Conservation (phyloP, 148 eudicot species). For the Bassia scoparia region DNA sequence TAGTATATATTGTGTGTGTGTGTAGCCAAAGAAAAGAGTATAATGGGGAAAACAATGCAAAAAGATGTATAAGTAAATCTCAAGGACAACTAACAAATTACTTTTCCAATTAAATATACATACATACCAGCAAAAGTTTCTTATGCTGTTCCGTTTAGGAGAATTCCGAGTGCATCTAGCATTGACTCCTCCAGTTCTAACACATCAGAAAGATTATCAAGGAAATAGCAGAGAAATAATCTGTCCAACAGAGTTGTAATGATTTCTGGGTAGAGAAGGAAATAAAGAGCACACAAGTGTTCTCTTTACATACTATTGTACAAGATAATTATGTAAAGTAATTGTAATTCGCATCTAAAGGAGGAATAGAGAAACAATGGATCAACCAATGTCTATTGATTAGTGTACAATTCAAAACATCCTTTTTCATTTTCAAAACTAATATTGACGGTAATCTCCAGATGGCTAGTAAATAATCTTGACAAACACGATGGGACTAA, state of each 20-base stretch:
- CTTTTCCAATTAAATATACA: neutral
- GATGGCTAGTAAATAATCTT: neutral
- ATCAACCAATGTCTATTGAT: neutral
- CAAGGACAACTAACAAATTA: neutral
- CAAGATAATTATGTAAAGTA: neutral
- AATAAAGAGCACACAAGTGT: neutral
- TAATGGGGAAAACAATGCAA: neutral
- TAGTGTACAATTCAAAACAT: neutral
- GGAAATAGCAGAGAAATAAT: constrained; percentile 14
- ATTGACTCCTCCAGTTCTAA: constrained; percentile 94
- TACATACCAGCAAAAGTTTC: constrained; percentile 83
- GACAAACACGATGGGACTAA: neutral
- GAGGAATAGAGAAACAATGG: neutral
- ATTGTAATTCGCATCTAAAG: neutral
- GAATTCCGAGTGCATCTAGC: constrained; percentile 94
- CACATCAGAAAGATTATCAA: constrained; percentile 20
- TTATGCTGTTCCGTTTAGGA: constrained; percentile 93
- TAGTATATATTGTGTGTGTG: no score
- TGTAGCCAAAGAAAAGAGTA: neutral
- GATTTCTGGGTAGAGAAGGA: neutral
- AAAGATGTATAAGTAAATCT: neutral
- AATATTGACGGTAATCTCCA: neutral
- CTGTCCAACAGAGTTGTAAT: neutral
- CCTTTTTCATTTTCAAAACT: neutral
- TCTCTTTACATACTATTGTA: neutral